Conservation (phyloP, 2,329 filamentous ascomycete genomes). For the Diaporthe sp. region DNA sequence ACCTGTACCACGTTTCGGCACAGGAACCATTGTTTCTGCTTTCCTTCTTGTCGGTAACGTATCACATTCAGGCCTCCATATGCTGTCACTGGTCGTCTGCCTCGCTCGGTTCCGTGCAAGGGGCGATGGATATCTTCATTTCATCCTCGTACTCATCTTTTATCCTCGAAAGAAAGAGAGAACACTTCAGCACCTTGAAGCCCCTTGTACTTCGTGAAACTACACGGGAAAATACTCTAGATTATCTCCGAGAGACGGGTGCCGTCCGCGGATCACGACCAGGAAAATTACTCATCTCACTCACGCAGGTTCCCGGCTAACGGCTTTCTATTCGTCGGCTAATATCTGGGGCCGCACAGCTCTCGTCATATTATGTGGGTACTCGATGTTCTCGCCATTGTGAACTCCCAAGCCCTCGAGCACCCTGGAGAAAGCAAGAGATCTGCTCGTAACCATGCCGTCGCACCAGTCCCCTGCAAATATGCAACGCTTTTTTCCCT, state of each 20-base stretch:
- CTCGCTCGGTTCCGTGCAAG: not conserved
- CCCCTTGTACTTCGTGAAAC: not conserved
- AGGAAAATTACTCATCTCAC: not conserved
- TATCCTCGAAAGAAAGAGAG: not conserved
- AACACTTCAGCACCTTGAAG: not conserved
- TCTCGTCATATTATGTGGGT: conserved; percentile 15
- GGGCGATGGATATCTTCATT: conserved; percentile 1
- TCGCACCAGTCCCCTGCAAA: not conserved
- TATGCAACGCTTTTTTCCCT: not conserved
- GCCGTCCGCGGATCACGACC: not conserved
- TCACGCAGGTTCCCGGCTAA: not conserved
- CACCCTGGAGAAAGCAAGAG: not conserved
- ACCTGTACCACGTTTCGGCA: conserved; percentile 24
- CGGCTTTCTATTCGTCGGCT: conserved; percentile 9
- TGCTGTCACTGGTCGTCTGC: not conserved
- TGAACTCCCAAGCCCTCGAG: not conserved
- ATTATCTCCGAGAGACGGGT: not conserved
- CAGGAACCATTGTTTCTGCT: not conserved
- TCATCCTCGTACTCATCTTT: not conserved
- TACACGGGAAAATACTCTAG: not conserved
- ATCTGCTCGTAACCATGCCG: conserved; percentile 5
- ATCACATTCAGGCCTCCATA: not conserved
- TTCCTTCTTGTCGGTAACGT: not conserved
- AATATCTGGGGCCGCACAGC: not conserved
- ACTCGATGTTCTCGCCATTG: not conserved